These are phyloP conservation scores for Penicillium chermesinum DNA, from an alignment of 495 filamentous ascomycete species.

Conservation along the genomic window DNA sequence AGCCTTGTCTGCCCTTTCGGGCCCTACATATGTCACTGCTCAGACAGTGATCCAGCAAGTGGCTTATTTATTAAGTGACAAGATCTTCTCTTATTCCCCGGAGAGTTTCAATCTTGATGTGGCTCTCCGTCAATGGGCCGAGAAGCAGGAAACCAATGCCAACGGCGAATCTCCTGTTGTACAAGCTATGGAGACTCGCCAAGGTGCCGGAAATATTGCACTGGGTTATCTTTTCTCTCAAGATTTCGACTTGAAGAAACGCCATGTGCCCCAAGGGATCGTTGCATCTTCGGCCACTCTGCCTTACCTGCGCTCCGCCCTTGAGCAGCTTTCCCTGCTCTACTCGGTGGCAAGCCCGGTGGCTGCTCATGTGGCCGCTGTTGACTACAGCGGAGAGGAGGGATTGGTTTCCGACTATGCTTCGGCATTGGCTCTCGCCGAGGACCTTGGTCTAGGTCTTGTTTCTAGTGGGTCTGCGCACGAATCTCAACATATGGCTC, in stretches of 20 bases:
- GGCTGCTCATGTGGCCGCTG: constrained; percentile 88
- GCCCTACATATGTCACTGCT: constrained; percentile 85
- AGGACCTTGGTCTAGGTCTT: constrained; percentile 84
- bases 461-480: constrained; percentile 80
- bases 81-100: constrained; percentile 94
- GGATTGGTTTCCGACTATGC: constrained; percentile 85
- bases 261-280: constrained; percentile 84
- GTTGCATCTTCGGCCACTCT: constrained; percentile 80
- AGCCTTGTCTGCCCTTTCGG: constrained; percentile 61
- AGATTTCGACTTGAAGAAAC: constrained; percentile 88
- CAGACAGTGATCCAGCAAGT: constrained; percentile 94
- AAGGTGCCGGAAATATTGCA: constrained; percentile 86
- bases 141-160: constrained; percentile 62
- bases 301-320: constrained; percentile 68
- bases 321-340: constrained; percentile 85
- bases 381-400: constrained; percentile 70
- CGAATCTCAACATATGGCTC: constrained; percentile 91
- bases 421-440: constrained; percentile 72
- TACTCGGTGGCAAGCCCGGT: constrained; percentile 89
- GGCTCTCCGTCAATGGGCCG: constrained; percentile 71
- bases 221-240: constrained; percentile 96
- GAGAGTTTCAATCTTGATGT: constrained; percentile 85
- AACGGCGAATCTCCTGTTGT: constrained; percentile 76
- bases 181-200: constrained; percentile 75
- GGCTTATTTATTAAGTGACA: constrained; percentile 87